A percentile compares a stretch with the other conserved stretches of the same genome.
Evolutionary conservation across 768 basidiomycete species (phyloP).

Genomic region (Auriscalpium orientale): DNA sequence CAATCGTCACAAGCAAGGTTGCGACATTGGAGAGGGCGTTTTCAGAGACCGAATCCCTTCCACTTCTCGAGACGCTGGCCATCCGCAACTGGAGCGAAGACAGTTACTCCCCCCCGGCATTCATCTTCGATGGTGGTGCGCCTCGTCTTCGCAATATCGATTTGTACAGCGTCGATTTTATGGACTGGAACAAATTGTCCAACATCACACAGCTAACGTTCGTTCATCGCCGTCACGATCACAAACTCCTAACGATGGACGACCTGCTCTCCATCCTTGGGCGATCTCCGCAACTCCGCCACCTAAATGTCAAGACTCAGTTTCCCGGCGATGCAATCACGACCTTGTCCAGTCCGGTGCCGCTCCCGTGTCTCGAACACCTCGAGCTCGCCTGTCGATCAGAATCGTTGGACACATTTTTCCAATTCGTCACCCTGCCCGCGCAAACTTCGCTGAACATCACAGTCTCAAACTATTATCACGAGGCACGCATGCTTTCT

Average conservation of each 20-base stretch:
- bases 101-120: not conserved
- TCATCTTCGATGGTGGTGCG: not conserved
- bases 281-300: not conserved
- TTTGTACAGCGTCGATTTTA: not conserved
- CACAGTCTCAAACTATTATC: not conserved
- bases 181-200: not conserved
- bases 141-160: not conserved
- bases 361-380: not conserved
- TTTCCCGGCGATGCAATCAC: not conserved
- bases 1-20: not conserved
- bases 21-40: not conserved
- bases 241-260: not conserved
- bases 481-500: not conserved
- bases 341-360: not conserved
- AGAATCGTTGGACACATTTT: not conserved
- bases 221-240: not conserved
- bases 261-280: not conserved
- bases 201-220: not conserved
- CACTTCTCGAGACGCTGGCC: not conserved
- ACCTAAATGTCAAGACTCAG: not conserved
- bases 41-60: not conserved
- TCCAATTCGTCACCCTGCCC: not conserved
- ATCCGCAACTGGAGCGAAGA: not conserved
- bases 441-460: not conserved
- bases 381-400: not conserved